Evolutionary conservation across 139 green algal species (phyloP).

Genomic region (Volvox reticuliferus): DNA sequence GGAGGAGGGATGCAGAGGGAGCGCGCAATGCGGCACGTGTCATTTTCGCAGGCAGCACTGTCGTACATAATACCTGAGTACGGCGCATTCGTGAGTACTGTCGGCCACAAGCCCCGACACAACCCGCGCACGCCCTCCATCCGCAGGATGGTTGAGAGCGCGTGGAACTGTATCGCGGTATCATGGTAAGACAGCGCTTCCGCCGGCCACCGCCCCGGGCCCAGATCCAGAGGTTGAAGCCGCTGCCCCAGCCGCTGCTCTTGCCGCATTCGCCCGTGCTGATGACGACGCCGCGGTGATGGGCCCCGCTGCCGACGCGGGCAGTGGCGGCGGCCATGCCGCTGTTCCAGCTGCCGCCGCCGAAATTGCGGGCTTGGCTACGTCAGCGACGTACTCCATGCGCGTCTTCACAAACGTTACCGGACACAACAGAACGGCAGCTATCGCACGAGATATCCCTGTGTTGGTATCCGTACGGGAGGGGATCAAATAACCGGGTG

Average conservation of each 20-base stretch:
- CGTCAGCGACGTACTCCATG: slow-evolving; percentile 86
- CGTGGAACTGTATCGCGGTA: slow-evolving; percentile 78
- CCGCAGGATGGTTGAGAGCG: slow-evolving; percentile 70
- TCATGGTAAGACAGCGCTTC: not conserved
- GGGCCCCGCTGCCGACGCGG: too few relatives aligned
- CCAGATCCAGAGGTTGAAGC: not conserved
- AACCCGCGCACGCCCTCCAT: slow-evolving; percentile 75
- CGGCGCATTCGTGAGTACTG: slow-evolving; percentile 90
- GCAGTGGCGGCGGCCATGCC: too few relatives aligned
- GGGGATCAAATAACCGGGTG: too few relatives aligned
- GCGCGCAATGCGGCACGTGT: too few relatives aligned
- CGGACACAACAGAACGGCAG: slow-evolving; percentile 85
- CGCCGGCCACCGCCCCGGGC: not conserved
- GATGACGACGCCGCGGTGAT: not conserved
- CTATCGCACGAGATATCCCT: slow-evolving; percentile 81
- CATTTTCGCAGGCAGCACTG: too few relatives aligned
- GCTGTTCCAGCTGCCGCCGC: too few relatives aligned
- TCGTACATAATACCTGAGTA: slow-evolving; percentile 91
- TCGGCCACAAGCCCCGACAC: slow-evolving; percentile 84
- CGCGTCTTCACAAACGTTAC: slow-evolving; percentile 97
- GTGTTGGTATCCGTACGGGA: not conserved
- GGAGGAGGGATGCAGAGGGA: too few relatives aligned
- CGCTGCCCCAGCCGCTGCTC: not conserved
- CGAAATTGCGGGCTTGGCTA: not conserved
- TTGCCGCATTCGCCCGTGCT: not conserved